A percentile compares a stretch with the other conserved stretches of the same genome.
These are phyloP conservation scores for Penicillium sp. DNA, from an alignment of 2,329 filamentous ascomycete genomes.

Conservation along the genomic window DNA sequence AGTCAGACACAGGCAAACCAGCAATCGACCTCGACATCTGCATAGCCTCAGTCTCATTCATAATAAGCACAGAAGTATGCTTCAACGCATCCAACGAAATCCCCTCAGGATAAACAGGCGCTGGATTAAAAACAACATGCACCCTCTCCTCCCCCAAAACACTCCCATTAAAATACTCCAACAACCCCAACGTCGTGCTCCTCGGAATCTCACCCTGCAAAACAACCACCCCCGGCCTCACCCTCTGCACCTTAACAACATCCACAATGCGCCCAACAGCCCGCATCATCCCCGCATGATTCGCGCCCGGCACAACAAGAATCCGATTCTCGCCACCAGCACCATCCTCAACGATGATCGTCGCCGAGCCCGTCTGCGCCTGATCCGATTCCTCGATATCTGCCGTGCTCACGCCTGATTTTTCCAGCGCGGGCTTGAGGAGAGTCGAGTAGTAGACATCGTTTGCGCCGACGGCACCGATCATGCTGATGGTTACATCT, in stretches of 20 bases:
- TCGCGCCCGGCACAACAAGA: conserved; percentile 71
- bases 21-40: conserved; percentile 34
- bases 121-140: conserved; percentile 77
- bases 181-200: conserved; percentile 24
- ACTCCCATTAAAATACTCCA: conserved; percentile 28
- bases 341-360: conserved; percentile 73
- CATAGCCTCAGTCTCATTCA: conserved; percentile 35
- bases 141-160: background rate
- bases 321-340: conserved; percentile 73
- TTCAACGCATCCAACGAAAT: conserved; percentile 56
- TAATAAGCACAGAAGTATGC: conserved; percentile 29
- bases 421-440: conserved; percentile 59
- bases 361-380: conserved; percentile 55
- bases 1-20: conserved; percentile 22
- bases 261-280: conserved; percentile 39
- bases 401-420: conserved; percentile 64
- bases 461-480: conserved; percentile 67
- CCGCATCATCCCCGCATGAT: conserved; percentile 51
- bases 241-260: conserved; percentile 4
- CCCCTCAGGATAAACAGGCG: conserved; percentile 73
- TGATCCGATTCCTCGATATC: conserved; percentile 59
- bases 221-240: conserved; percentile 21
- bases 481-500: conserved; percentile 63
- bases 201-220: conserved; percentile 33
- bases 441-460: conserved; percentile 65